Base-by-base conservation (phyloP, 2,329 filamentous ascomycete species). In the Talaromyces sp. region DNA sequence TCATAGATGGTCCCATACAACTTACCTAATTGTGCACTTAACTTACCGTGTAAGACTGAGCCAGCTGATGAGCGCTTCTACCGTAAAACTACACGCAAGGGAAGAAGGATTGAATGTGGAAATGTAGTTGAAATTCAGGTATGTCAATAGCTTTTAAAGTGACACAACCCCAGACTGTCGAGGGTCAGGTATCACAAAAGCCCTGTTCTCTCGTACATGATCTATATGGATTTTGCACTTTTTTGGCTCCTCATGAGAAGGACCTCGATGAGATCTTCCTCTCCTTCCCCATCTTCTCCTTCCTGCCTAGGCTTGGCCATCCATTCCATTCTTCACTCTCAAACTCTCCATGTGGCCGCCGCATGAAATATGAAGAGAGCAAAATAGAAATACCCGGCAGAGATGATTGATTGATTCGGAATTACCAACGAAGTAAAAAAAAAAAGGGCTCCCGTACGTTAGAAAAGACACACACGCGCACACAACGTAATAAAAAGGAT, bases 401-500 rank as follows among this genome's bases (percentile, higher is more conserved):
- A 66, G 62, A 59, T 63, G 43, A 59, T 67, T 68, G 62, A 68
- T 65, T 66, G 59, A 67, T 41, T 59, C 22, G 56, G 39, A 59
- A 59, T 59, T 59, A 59, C 56, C 56, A 64, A 59, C 50, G 62
- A 62, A 66, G 57, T 64, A 39, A 62, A 63, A 65, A 67, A 67
- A 67, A 67, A 68, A 64, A 64, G 52, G 48, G 45, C 48, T 56
- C 56, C 65, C 54, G 68, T 68, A 68, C 64, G 52, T 64, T 69
- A 68, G 70, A 70, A 73, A 68, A 70, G 56, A 59, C 56, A 59
- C 37, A 59, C 37, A 31, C 47, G 47, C 47, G 13, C 56, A 59
- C 56, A 59, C 37, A 31, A 59, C 39, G n/a, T 14, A 66, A 72
- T 68, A 70, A 70, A 67, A 72, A 65, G 67, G 63, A 68, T 66